Conservation (phyloP, 176 grass and related monocot genomes). For the Avena insularis region DNA sequence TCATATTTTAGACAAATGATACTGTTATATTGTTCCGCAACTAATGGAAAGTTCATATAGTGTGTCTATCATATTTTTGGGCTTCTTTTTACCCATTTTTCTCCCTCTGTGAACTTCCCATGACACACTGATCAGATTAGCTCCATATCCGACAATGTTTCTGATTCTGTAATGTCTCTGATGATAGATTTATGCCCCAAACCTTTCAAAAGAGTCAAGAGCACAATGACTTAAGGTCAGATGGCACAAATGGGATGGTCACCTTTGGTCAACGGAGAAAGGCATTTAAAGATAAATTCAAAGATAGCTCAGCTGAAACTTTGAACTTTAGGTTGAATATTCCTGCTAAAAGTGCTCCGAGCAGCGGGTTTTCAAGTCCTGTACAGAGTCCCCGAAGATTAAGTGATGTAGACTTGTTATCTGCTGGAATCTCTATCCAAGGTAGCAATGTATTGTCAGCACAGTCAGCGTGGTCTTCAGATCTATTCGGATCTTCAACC, state of each 20-base stretch:
- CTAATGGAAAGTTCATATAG: not conserved
- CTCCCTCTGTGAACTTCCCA: not conserved
- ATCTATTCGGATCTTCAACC: slow-evolving; percentile 53
- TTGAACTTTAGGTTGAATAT: slow-evolving; percentile 64
- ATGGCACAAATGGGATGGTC: slow-evolving; percentile 38
- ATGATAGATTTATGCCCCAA: slow-evolving; percentile 42
- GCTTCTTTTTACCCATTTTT: not conserved
- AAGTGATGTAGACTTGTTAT: slow-evolving; percentile 59
- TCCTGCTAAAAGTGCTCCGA: slow-evolving; percentile 80
- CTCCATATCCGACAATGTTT: not conserved
- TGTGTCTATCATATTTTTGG: not conserved
- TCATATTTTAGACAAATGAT: not conserved
- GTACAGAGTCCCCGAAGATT: slow-evolving; percentile 61
- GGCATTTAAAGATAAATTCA: slow-evolving; percentile 56
- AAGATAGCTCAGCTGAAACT: slow-evolving; percentile 54
- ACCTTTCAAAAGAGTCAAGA: slow-evolving; percentile 43
- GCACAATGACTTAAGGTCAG: slow-evolving; percentile 35
- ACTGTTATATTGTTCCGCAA: not conserved
- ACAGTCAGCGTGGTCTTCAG: slow-evolving; percentile 53
- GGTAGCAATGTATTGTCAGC: slow-evolving; percentile 55
- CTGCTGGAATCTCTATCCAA: slow-evolving; percentile 46
- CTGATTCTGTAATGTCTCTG: slow-evolving; percentile 35
- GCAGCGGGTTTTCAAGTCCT: slow-evolving; percentile 81
- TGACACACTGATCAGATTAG: slow-evolving; percentile 5
- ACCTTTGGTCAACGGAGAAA: slow-evolving; percentile 55